Percentiles rank a stretch among this genome's conserved stretches.
phyloP scores from a whole-genome alignment of 2,329 filamentous ascomycete genomes.

The Ilyonectria destructans region DNA sequence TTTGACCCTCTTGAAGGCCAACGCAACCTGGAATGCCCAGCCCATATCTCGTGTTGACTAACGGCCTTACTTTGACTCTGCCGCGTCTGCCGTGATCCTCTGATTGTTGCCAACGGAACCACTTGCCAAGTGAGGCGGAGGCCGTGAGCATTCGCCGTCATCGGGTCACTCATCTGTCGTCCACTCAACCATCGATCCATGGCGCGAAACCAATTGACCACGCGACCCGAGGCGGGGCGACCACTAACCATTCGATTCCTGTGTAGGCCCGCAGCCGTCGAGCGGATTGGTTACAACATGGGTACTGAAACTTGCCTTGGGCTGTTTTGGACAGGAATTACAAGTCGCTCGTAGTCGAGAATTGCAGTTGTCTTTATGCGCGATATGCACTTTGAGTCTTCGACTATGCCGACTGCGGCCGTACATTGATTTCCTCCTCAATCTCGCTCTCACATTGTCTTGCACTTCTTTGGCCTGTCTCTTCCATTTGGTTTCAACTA shows the following conservation, averaged over 20 bases:
- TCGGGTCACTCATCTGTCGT: slow-evolving; percentile 1
- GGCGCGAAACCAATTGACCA: slow-evolving; percentile 5
- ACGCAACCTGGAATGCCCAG: background rate
- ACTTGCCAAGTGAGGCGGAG: slow-evolving; percentile 7
- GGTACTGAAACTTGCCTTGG: background rate
- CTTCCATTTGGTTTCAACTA: background rate
- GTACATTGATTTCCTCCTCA: background rate
- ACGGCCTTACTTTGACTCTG: background rate
- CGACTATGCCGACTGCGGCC: background rate
- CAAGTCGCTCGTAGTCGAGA: background rate
- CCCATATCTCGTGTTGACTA: background rate
- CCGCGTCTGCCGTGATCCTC: background rate
- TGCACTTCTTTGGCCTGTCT: background rate
- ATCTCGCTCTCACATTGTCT: background rate
- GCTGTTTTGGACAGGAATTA: background rate
- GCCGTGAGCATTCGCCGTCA: slow-evolving; percentile 1
- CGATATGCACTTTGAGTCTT: slow-evolving; percentile 1
- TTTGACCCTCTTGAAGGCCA: background rate
- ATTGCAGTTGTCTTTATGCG: background rate
- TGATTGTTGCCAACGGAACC: background rate
- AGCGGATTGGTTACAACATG: slow-evolving; percentile 5
- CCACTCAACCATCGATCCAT: background rate
- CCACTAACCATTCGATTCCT: background rate
- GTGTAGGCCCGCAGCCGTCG: background rate
- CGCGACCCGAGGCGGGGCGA: slow-evolving; percentile 18